Base-by-base conservation (phyloP, 352 stramenopile genomes). In the Globisporangium irregulare region DNA sequence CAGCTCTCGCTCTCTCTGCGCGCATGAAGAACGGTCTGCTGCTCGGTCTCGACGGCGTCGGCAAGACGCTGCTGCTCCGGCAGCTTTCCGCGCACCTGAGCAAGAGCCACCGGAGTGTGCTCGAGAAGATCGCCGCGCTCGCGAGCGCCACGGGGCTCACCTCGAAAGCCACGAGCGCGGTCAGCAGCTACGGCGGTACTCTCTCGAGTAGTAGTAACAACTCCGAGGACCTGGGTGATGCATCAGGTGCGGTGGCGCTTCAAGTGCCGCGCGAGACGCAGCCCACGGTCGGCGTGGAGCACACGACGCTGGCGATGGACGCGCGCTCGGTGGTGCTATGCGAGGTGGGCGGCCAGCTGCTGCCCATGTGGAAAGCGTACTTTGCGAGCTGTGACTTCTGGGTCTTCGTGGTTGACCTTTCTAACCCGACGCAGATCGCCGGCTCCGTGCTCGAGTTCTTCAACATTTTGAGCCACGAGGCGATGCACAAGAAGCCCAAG, bases 331-430 rank as follows among this genome's bases (percentile, higher is more conserved):
- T 74, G 27, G 77, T 73, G n/a, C 43, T 93, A 27, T 81, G 82
- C 64, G 83, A 93, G 53, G 74, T 92, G 22, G 86, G 86, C 29
- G 83, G 71, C 9, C 83, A 89, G 68, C 59, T 93, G 69, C 67
- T 91, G 66, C 75, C 83, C 9, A 91, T 90, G 80, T 93, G 83
- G 85, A 78, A 81, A 36, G 75, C 79, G 56, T 93, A 91, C 66
- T 93, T 84, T 66, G 73, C 75, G 12, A 74, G 61, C 27, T 87
- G 80, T 55, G 82, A 93, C 27, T 86, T 88, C 65, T 91, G 81
- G 81, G 70, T 93, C 54, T 93, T 79, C 67, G 68, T 93, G 22
- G 53, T 93, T n/a, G 82, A 91, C 64, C 67, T 86, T 25, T 84
- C 79, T 50, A 87, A 86, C 43, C 68, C 81, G 22, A 64, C 72